phyloP scores from a whole-genome alignment of 176 grass and related monocot genomes.

The Oryza brachyantha region DNA sequence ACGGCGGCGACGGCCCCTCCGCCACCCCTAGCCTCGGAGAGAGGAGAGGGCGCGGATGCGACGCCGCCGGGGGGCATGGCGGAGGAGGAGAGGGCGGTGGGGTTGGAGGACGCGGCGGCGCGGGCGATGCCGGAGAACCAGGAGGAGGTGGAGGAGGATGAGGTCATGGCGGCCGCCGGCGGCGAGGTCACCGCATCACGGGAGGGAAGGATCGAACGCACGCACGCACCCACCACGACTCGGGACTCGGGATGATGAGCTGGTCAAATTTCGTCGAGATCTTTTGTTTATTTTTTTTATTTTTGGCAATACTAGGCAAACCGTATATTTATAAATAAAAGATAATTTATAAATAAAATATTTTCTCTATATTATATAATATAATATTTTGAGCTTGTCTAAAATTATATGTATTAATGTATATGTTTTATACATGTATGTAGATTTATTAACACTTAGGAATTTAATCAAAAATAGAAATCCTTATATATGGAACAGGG shows the following conservation, averaged over 20 bases:
- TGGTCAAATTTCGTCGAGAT: not conserved
- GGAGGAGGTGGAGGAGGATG: constrained; percentile 49
- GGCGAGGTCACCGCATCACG: constrained; percentile 36
- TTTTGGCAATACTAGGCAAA: too few relatives aligned
- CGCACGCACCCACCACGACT: too few relatives aligned
- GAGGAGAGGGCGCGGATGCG: constrained; percentile 33
- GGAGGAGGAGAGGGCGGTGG: constrained; percentile 14
- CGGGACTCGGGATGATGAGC: not conserved
- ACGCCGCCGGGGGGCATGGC: constrained; percentile 37
- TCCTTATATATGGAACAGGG: too few relatives aligned
- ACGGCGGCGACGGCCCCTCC: constrained; percentile 7
- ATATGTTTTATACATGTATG: too few relatives aligned
- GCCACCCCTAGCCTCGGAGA: constrained; percentile 17
- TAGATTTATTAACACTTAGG: too few relatives aligned
- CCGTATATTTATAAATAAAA: too few relatives aligned
- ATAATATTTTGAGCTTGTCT: too few relatives aligned
- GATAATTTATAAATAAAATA: too few relatives aligned
- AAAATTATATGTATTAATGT: too few relatives aligned
- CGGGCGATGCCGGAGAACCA: constrained; percentile 77
- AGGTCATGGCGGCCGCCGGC: constrained; percentile 33
- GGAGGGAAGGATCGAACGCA: not conserved
- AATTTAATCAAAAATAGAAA: too few relatives aligned
- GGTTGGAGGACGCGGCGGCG: not conserved
- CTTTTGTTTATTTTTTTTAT: too few relatives aligned
- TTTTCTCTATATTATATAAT: too few relatives aligned